Conservation (phyloP, 1,284 basidiomycete species). For the Cryptococcus floricola region DNA sequence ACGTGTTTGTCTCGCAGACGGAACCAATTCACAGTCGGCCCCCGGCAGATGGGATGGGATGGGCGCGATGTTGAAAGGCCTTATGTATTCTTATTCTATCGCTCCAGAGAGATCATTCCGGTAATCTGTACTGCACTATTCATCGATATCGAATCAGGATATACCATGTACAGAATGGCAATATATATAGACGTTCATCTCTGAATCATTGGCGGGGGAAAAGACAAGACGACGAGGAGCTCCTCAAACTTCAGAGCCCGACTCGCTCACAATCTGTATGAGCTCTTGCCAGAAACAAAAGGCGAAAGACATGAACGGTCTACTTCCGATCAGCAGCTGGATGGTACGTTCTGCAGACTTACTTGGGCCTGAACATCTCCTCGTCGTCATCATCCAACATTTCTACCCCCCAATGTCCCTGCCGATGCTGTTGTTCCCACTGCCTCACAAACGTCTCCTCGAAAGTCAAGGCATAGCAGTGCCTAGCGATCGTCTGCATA, state of each 20-base stretch:
- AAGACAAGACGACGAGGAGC: too few species aligned
- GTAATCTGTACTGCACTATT: background rate
- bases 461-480: slow-evolving; percentile 38
- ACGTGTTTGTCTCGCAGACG: background rate
- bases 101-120: background rate
- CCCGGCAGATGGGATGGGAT: too few species aligned
- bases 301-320: slow-evolving; percentile 43
- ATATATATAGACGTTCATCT: too few species aligned
- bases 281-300: slow-evolving; percentile 43
- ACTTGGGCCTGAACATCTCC: slow-evolving; percentile 19
- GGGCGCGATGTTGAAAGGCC: too few species aligned
- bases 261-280: slow-evolving; percentile 20
- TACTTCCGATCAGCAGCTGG: slow-evolving; percentile 1
- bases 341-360: slow-evolving; percentile 1
- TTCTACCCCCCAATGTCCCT: slow-evolving; percentile 1
- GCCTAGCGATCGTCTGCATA: slow-evolving; percentile 30
- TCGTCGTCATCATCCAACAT: slow-evolving; percentile 13
- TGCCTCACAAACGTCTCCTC: slow-evolving; percentile 30
- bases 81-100: too few species aligned
- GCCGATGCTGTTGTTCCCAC: slow-evolving; percentile 23
- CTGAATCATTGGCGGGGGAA: too few species aligned
- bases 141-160: too few species aligned
- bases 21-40: too few species aligned
- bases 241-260: too few species aligned
- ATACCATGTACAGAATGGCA: too few species aligned